These are phyloP conservation scores for Ophiostoma triangulosporum DNA, from an alignment of 2,329 filamentous ascomycete species.

Conservation along the genomic window DNA sequence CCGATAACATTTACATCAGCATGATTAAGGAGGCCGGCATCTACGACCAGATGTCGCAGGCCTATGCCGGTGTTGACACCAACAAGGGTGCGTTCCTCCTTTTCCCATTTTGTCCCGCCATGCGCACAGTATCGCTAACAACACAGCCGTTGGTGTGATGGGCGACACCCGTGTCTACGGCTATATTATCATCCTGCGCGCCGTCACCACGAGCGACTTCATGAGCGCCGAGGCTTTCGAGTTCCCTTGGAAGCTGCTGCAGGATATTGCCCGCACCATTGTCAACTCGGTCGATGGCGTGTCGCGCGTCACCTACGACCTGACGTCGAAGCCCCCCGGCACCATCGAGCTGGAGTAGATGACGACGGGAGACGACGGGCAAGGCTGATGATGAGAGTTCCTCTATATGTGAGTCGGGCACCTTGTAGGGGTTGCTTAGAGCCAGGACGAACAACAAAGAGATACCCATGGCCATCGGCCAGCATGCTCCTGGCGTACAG, in stretches of 20 bases:
- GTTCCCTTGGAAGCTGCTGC: conserved; percentile 52
- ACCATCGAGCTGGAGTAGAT: conserved; percentile 49
- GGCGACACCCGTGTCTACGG: conserved; percentile 22
- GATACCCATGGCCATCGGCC: background rate
- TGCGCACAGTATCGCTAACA: conserved; percentile 7
- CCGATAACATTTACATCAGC: conserved; percentile 65
- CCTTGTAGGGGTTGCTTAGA: background rate
- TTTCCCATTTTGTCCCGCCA: too few species aligned
- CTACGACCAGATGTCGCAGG: conserved; percentile 45
- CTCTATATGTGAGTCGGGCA: background rate
- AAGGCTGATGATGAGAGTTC: background rate
- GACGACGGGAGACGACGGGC: background rate
- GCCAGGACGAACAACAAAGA: too few species aligned
- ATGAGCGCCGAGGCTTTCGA: conserved; percentile 63
- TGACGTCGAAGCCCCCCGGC: conserved; percentile 44
- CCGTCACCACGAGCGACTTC: conserved; percentile 43
- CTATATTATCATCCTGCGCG: conserved; percentile 24
- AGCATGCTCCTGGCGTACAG: background rate
- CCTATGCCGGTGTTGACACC: conserved; percentile 32
- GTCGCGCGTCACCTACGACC: conserved; percentile 56
- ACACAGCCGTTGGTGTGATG: conserved; percentile 25
- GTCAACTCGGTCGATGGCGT: conserved; percentile 66
- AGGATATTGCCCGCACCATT: conserved; percentile 51
- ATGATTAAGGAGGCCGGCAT: conserved; percentile 60
- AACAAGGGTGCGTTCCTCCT: conserved; percentile 18